Evolutionary conservation across 225 moss, liverwort and hornwort genomes (phyloP), one percentile per base, ranked within the genome.

Genomic region (Bryoerythrophyllum caledonicum): DNA sequence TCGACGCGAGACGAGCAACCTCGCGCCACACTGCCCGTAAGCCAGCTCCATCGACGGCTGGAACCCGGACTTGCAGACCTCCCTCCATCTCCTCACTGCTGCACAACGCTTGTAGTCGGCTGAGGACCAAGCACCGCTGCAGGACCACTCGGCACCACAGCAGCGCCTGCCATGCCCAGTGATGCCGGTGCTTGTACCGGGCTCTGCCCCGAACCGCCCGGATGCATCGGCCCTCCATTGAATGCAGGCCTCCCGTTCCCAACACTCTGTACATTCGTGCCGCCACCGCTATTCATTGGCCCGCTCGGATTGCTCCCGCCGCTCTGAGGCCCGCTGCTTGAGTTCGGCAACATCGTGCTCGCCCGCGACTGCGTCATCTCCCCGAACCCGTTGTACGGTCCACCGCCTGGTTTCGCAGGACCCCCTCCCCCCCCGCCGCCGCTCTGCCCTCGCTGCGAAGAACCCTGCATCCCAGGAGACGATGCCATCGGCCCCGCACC

Each of bases 341-440:
- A 55, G 60, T 40, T 75, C 15, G 81, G 74, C 65, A 78, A 35
- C 75, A 70, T 58, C 75, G 60, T 52, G 44, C 79, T 79, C 64
- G 68, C 52, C 60, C 73, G 86, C 34, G 75, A 26, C 82, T 65
- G 80, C 35, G 68, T 75, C 52, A 54, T 73, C 11, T 85, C 87
- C 63, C 71, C 82, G 37, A 78, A 85, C 28, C 85, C 78, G 26
- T 59, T 68, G 1, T 66, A 76, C 67, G 77, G 82, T 17, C 70
- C 82, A 58, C 74, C 60, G 44, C 74, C 74, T 55, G 55, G 74
- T 28, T 78, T 82, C 65, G 72, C 17, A 23, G 78, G 62, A 41
- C 68, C 78, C 15, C 37, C 46, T 10, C 68, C 78, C 10, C 37
- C 53, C 14, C n/a, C 32, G 32, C 59, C 79, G 41, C 70, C 51